Conservation (phyloP, 2,329 filamentous ascomycete genomes). For the Fusarium heterosporum region DNA sequence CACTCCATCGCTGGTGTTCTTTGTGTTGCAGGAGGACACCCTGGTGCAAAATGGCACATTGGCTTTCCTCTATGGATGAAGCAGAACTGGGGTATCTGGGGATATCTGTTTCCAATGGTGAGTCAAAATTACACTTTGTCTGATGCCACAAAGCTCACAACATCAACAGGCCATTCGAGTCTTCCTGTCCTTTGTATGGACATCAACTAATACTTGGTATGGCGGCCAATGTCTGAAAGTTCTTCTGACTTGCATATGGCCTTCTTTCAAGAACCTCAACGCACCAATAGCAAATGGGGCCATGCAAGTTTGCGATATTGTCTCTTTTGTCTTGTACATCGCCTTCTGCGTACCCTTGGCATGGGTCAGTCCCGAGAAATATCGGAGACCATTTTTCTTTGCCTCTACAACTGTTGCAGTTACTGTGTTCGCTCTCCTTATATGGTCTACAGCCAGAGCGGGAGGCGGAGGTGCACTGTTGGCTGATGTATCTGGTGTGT, state of each 20-base stretch:
- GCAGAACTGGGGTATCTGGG: constrained; percentile 45
- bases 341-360: not conserved
- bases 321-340: not conserved
- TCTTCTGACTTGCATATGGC: not conserved
- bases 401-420: not conserved
- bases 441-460: not conserved
- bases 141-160: not conserved
- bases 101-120: constrained; percentile 45
- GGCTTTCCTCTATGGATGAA: constrained; percentile 47
- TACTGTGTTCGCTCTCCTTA: not conserved
- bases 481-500: not conserved
- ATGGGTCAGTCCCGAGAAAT: not conserved
- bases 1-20: constrained; percentile 43
- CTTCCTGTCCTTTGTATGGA: constrained; percentile 8
- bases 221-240: not conserved
- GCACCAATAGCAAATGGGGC: not conserved
- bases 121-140: not conserved
- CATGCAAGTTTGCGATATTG: not conserved
- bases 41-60: constrained; percentile 47
- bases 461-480: not conserved
- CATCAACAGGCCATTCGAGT: not conserved
- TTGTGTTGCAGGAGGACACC: constrained; percentile 45
- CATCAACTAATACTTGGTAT: constrained; percentile 3
- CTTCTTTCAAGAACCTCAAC: not conserved
- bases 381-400: not conserved